Evolutionary conservation across 2,329 filamentous ascomycete species (phyloP), one percentile per base, ranked within the genome.

Genomic region (Blastomyces emzantsi): DNA sequence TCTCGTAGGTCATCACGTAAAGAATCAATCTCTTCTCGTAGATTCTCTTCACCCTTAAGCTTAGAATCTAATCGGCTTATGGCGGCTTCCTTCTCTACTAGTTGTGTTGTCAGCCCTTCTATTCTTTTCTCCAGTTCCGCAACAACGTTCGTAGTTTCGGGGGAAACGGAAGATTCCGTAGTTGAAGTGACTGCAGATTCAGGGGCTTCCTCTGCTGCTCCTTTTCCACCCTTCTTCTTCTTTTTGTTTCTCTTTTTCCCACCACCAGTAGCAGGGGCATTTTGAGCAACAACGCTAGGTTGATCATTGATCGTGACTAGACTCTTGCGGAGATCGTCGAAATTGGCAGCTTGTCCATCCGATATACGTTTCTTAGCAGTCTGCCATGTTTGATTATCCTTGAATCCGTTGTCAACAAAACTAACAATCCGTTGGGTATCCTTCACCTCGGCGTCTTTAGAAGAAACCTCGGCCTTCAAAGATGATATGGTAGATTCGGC

Each of bases 231-330:
- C 79, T 92, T 93, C 76, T 87, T 89, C 83, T 95, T 96, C 80
- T 93, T 96, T 73, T 90, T 90, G 67, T 92, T 95, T 75, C 90
- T 92, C 76, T 90, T 95, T 77, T 92, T 93, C 64, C 78, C 78
- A 13, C 79, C 75, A 17, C 71, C 75, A 17, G 76, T 71, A 19
- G 60, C 68, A 39, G 69, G 68, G 22, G 69, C 64, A 5, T 55
- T 22, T 15, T 45, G 22, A 3, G 63, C 62, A 19, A 68, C 33
- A 1, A 68, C 52, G 47, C 64, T 64, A 22, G 67, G 56, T 28
- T 67, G 58, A 49, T 72, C 70, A 19, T 67, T 64, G 15, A 69
- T 68, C 11, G 66, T 65, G 19, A 9, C 11, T 33, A 76, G 63
- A 61, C 71, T 76, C 61, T 74, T 70, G 25, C 70, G 69, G 47